A percentile compares a stretch with the other conserved stretches of the same genome.
Conservation (phyloP, 2,329 filamentous ascomycete genomes). For the Phaeosphaeria sp. region DNA sequence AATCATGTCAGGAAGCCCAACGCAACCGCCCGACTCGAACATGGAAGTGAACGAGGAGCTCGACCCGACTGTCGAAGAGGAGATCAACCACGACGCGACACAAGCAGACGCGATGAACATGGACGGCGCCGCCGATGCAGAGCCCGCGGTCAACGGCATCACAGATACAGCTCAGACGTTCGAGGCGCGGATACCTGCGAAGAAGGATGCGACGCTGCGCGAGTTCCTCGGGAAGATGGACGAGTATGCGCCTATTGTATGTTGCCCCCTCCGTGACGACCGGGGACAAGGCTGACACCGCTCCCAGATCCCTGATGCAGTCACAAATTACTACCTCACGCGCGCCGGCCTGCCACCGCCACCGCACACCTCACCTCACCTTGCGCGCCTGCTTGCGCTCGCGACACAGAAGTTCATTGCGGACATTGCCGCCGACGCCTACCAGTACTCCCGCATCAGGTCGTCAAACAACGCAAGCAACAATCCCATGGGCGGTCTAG, state of each 20-base stretch:
- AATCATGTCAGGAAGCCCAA: conserved; percentile 43
- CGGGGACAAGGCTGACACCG: conserved; percentile 17
- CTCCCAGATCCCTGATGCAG: conserved; percentile 90
- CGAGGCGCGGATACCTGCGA: conserved; percentile 73
- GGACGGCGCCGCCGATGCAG: conserved; percentile 49
- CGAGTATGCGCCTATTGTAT: conserved; percentile 94
- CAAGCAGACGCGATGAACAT: conserved; percentile 51
- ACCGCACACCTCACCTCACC: conserved; percentile 85
- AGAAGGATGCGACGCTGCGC: conserved; percentile 90
- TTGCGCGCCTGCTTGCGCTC: conserved; percentile 90
- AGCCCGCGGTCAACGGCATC: conserved; percentile 44
- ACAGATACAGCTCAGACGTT: conserved; percentile 56
- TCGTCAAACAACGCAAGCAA: conserved; percentile 90
- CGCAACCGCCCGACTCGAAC: conserved; percentile 35
- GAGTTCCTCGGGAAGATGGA: conserved; percentile 98
- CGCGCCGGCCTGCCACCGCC: conserved; percentile 93
- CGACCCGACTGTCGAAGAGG: conserved; percentile 51
- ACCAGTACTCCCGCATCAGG: conserved; percentile 95
- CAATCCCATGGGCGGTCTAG: conserved; percentile 88
- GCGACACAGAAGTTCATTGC: conserved; percentile 99
- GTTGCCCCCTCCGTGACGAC: conserved; percentile 41
- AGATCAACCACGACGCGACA: conserved; percentile 47
- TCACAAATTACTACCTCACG: conserved; percentile 97
- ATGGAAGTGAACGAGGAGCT: conserved; percentile 47
- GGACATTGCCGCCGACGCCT: conserved; percentile 95